Evolutionary conservation across 306 rosid species (phyloP).

Genomic region (Potentilla sterilis): DNA sequence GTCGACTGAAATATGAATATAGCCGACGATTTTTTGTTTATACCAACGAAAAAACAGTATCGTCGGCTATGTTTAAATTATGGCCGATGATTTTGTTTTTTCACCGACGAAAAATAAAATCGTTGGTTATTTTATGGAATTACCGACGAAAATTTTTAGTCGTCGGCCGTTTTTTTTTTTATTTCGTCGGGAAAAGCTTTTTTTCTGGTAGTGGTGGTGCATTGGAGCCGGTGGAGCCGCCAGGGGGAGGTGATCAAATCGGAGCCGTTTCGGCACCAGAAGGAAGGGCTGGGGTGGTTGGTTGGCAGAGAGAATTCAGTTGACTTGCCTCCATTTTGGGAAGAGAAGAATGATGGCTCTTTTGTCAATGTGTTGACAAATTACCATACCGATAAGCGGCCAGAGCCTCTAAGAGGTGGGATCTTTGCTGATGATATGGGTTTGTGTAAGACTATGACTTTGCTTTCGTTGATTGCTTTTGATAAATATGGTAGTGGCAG

Average conservation of each 20-base stretch:
- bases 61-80: no score
- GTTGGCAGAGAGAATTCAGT: conserved; percentile 47
- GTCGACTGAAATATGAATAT: no score
- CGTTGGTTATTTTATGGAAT: no score
- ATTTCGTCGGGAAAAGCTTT: no score
- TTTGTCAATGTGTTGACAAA: conserved; percentile 61
- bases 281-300: conserved; percentile 71
- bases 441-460: conserved; percentile 73
- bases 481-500: conserved; percentile 36
- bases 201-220: no score
- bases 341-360: conserved; percentile 39
- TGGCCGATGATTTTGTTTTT: no score
- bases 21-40: no score
- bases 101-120: no score
- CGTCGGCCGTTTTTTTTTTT: no score
- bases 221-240: conserved; percentile 44
- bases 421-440: conserved; percentile 81
- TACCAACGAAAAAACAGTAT: no score
- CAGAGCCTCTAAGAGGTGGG: conserved; percentile 75
- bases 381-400: conserved; percentile 36
- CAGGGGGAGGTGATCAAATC: conserved; percentile 39
- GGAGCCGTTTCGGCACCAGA: conserved; percentile 63
- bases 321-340: conserved; percentile 81
- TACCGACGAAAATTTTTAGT: no score
- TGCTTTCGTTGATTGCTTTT: conserved; percentile 61